Evolutionary conservation across 768 basidiomycete genomes (phyloP).

Genomic region (Scleroderma citrinum): DNA sequence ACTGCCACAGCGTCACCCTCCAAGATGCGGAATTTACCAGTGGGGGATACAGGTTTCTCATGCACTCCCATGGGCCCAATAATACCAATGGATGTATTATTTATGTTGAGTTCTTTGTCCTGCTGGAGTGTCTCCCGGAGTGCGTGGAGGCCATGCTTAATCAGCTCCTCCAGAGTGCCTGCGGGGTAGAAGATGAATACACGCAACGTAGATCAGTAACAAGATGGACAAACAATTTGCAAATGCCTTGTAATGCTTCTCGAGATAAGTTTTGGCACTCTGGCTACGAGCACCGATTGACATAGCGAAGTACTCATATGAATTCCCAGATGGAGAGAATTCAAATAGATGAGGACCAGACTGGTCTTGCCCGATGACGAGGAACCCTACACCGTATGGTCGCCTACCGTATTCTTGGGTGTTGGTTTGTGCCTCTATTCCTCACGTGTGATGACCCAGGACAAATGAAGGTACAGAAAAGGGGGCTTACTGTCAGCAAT

Average conservation of each 20-base stretch:
- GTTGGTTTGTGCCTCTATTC: conserved; percentile 91
- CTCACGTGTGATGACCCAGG: conserved; percentile 4
- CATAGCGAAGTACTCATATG: conserved; percentile 97
- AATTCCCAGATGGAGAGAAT: conserved; percentile 95
- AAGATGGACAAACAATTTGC: conserved; percentile 59
- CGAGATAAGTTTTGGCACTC: conserved; percentile 97
- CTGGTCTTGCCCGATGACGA: conserved; percentile 94
- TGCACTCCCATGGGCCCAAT: conserved; percentile 65
- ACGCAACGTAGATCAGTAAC: not conserved
- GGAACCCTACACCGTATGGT: conserved; percentile 97
- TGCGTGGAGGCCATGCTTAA: conserved; percentile 91
- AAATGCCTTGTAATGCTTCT: conserved; percentile 89
- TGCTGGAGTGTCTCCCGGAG: conserved; percentile 96
- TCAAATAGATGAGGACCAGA: conserved; percentile 98
- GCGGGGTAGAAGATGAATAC: conserved; percentile 2
- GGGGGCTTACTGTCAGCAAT: conserved; percentile 86
- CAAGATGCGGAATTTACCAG: conserved; percentile 75
- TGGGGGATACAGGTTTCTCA: conserved; percentile 47
- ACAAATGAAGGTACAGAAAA: not conserved
- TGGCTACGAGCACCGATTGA: conserved; percentile 98
- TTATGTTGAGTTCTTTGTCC: conserved; percentile 89
- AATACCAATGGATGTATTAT: conserved; percentile 95
- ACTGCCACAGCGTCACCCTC: conserved; percentile 74
- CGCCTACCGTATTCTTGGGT: conserved; percentile 97
- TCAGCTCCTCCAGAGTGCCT: conserved; percentile 84